Base-by-base conservation (phyloP, 2,329 filamentous ascomycete species). In the Cercospora citrullina region DNA sequence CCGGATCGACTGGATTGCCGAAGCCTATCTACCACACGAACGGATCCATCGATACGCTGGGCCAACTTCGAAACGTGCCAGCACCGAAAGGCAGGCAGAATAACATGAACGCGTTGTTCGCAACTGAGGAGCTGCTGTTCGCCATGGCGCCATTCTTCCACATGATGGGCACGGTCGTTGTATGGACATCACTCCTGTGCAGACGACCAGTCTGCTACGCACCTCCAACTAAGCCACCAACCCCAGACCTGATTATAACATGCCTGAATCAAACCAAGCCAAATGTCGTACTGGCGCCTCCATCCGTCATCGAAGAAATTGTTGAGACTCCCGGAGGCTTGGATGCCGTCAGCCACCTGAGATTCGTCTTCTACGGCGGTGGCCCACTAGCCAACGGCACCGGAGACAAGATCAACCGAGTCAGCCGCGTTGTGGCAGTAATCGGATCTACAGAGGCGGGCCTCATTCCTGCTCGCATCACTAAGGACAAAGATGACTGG, bases 381-480 rank as follows among this genome's bases (percentile, higher is more conserved):
- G 71, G 71, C 26, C 71, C 71, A 14, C 60, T 72, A 21, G 69
- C 69, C 6, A 64, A 65, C 21, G 67, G 58, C 14, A 64, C 59
- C 21, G 69, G 69, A 5, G 63, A 65, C 23, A 68, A 66, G 23
- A 51, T 72, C 58, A 64, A 59, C n/a, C 31, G 69, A 31, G 57
- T 67, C 31, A 68, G 60, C 30, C 65, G 33, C 26, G n/a, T 72
- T 16, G 18, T 69, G 8, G 18, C 58, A 14, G 21, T 69, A 2
- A 69, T 72, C 64, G 70, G 70, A 8, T 71, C 68, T 8, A 72
- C 70, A 7, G 71, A 72, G 21, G 67, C 67, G 36, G 67, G 71
- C 8, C 64, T 74, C 10, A 67, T 72, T 14, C 64, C 66, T 9
- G 60, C 63, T 8, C 68, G 72, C 10, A 68, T 75, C 1, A 66